Evolutionary conservation across 2,329 filamentous ascomycete genomes (phyloP).

Genomic region (Xylaria sp.): DNA sequence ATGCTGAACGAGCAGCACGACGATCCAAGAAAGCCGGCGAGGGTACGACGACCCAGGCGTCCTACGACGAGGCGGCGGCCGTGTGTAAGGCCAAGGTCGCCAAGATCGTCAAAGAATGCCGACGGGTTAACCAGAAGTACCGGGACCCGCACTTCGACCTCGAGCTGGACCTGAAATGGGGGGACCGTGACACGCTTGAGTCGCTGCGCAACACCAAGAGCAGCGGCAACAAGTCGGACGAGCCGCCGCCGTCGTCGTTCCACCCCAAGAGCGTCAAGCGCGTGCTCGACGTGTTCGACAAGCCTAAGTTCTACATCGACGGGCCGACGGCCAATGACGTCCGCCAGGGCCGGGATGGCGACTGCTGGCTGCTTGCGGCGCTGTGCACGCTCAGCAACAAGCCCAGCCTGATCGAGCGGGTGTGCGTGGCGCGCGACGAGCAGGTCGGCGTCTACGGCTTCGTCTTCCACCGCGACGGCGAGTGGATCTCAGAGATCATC

Average conservation of each 20-base stretch:
- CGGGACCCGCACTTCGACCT: conserved; percentile 89
- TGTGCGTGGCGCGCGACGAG: conserved; percentile 79
- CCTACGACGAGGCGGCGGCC: conserved; percentile 77
- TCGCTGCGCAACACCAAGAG: conserved; percentile 53
- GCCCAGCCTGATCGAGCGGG: conserved; percentile 73
- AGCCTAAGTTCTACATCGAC: conserved; percentile 80
- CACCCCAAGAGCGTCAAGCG: conserved; percentile 71
- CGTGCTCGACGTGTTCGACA: conserved; percentile 79
- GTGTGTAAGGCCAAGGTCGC: conserved; percentile 74
- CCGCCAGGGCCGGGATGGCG: conserved; percentile 79
- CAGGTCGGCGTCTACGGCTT: conserved; percentile 85
- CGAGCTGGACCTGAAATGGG: conserved; percentile 76
- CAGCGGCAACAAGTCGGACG: conserved; percentile 33
- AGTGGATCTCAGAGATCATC: conserved; percentile 72
- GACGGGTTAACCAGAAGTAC: conserved; percentile 85
- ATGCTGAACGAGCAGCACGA: conserved; percentile 69
- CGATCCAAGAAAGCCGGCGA: conserved; percentile 62
- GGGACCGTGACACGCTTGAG: conserved; percentile 62
- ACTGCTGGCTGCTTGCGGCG: conserved; percentile 89
- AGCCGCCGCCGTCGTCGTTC: conserved; percentile 46
- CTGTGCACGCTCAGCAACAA: conserved; percentile 82
- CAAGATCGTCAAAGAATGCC: conserved; percentile 73
- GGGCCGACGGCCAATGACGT: conserved; percentile 82
- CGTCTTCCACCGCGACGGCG: conserved; percentile 83
- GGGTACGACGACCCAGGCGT: conserved; percentile 67